These are phyloP conservation scores for Chaetomium fimeti DNA, from an alignment of 495 filamentous ascomycete genomes.

Conservation along the genomic window DNA sequence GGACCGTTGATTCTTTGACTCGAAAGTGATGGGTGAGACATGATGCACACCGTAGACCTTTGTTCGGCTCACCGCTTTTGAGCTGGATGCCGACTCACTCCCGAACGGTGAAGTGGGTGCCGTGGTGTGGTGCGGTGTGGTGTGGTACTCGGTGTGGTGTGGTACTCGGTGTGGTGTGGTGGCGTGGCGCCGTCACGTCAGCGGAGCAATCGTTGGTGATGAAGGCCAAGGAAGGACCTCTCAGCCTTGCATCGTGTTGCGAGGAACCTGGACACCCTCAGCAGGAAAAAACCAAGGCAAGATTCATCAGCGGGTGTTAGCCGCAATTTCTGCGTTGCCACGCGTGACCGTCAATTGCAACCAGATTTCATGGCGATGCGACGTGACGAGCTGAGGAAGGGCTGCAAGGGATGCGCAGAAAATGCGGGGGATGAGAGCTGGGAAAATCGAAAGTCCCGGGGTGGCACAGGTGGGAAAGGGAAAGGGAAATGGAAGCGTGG, in stretches of 20 bases:
- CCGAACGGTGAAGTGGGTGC: background rate
- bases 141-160: background rate
- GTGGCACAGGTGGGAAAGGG: background rate
- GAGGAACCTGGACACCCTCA: background rate
- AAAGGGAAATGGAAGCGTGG: background rate
- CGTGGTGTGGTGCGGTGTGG: no score
- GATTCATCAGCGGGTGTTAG: background rate
- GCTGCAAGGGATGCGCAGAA: background rate
- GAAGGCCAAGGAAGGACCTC: background rate
- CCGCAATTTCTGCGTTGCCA: conserved; percentile 13
- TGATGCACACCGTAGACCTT: background rate
- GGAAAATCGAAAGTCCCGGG: background rate
- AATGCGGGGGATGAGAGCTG: background rate
- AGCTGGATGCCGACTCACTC: background rate
- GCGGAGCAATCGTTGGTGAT: background rate
- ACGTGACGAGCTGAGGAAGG: conserved; percentile 6
- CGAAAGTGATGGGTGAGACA: background rate
- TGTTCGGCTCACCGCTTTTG: background rate
- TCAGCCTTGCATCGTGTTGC: background rate
- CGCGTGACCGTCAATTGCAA: conserved; percentile 14
- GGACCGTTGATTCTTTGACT: background rate
- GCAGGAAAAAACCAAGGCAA: background rate
- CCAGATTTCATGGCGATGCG: background rate
- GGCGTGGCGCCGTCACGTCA: no score
- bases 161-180: background rate